A percentile compares a stretch with the other conserved stretches of the same genome.
These are phyloP conservation scores for Aegilops umbellulata DNA, from an alignment of 176 grass and related monocot genomes.

Conservation along the genomic window DNA sequence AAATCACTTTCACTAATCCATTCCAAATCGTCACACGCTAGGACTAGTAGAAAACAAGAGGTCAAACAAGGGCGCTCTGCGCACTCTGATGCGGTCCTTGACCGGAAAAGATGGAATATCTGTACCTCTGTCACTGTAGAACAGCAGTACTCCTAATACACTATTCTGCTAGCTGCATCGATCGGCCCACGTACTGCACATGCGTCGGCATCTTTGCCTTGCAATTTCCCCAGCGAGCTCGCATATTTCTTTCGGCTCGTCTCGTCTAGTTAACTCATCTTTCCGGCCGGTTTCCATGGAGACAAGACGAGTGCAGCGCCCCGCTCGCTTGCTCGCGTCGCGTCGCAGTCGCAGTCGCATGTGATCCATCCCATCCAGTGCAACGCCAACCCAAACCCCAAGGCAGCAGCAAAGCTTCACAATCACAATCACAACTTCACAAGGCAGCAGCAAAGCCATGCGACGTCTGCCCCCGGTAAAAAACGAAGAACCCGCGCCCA, in stretches of 20 bases:
- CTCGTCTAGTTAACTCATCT: no score
- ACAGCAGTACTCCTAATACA: neutral
- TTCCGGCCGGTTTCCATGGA: neutral
- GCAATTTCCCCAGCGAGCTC: neutral
- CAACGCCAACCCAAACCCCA: no score
- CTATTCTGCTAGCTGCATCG: neutral
- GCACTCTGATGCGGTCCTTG: neutral
- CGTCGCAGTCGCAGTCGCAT: no score
- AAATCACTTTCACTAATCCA: neutral
- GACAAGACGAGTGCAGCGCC: no score
- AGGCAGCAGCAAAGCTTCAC: neutral
- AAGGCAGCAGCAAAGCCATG: neutral
- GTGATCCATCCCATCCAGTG: no score
- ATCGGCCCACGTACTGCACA: neutral
- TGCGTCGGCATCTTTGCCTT: neutral
- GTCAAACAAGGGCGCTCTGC: conserved; percentile 12
- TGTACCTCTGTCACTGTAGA: neutral
- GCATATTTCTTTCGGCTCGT: no score
- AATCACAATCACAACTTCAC: neutral
- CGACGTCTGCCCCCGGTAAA: neutral
- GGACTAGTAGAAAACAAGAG: neutral
- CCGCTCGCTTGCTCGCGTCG: no score
- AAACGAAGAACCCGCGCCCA: neutral
- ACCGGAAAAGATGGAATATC: conserved; percentile 21
- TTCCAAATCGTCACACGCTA: neutral